These are phyloP conservation scores for Barbatosphaeria neglecta DNA, from an alignment of 495 filamentous ascomycete species.

Conservation along the genomic window DNA sequence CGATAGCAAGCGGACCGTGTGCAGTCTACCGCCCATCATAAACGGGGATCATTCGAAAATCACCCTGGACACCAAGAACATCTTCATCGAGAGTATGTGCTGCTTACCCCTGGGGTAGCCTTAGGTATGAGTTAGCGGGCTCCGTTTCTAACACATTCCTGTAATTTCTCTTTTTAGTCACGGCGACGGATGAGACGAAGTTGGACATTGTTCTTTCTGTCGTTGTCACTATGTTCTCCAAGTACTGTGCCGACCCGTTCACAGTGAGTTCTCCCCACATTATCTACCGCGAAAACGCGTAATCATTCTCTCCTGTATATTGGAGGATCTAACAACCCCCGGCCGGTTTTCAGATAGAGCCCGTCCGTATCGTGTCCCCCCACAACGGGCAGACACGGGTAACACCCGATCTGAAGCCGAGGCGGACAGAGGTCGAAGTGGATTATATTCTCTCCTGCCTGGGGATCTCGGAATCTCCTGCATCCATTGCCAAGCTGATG, in stretches of 20 bases:
- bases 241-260: slow-evolving; percentile 79
- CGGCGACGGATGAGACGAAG: slow-evolving; percentile 93
- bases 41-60: slow-evolving; percentile 97
- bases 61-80: slow-evolving; percentile 71
- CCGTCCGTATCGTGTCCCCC: slow-evolving; percentile 76
- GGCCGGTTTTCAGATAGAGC: slow-evolving; percentile 43
- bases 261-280: slow-evolving; percentile 40
- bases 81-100: slow-evolving; percentile 63
- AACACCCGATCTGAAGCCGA: slow-evolving; percentile 65
- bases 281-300: background rate
- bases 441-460: slow-evolving; percentile 89
- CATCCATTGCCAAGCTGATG: slow-evolving; percentile 62
- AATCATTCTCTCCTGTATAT: background rate
- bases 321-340: background rate
- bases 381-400: slow-evolving; percentile 78
- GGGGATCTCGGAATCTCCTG: slow-evolving; percentile 60
- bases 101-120: background rate
- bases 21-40: slow-evolving; percentile 83
- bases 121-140: too few species aligned
- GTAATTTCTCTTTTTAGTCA: slow-evolving; percentile 51
- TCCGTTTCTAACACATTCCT: background rate
- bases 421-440: slow-evolving; percentile 68
- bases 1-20: slow-evolving; percentile 76
- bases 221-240: slow-evolving; percentile 93
- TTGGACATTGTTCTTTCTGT: slow-evolving; percentile 91